Percentiles rank a stretch among this genome's conserved stretches.
Conservation (phyloP, 768 basidiomycete genomes). For the Dendrothele bispora region DNA sequence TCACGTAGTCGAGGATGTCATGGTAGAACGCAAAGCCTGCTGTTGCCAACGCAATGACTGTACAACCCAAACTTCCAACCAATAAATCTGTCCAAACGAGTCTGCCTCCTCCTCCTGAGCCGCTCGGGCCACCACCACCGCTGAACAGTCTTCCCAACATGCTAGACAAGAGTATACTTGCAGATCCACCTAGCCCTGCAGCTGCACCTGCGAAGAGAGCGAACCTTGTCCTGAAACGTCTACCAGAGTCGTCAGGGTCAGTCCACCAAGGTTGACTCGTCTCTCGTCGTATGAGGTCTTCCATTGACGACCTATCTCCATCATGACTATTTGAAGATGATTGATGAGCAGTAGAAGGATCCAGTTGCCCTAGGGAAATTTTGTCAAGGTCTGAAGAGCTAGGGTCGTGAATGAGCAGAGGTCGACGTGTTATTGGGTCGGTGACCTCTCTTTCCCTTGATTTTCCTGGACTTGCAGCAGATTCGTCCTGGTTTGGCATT, state of each 20-base stretch:
- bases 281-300: constrained; percentile 26
- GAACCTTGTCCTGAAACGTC: constrained; percentile 3
- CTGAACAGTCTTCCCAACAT: constrained; percentile 1
- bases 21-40: background rate
- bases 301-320: no score
- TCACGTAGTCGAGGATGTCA: no score
- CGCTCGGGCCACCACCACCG: background rate
- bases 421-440: constrained; percentile 15
- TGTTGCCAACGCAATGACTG: background rate
- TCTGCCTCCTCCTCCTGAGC: background rate
- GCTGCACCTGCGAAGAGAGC: constrained; percentile 8
- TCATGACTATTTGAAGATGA: no score
- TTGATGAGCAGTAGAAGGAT: background rate
- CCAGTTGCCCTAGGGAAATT: background rate
- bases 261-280: constrained; percentile 33
- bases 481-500: no score
- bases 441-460: constrained; percentile 8
- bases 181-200: constrained; percentile 5
- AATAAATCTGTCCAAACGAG: constrained; percentile 3
- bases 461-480: no score
- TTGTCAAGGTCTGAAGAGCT: constrained; percentile 11
- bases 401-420: constrained; percentile 11
- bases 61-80: background rate
- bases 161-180: constrained; percentile 5
- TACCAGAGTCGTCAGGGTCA: constrained; percentile 28